Base-by-base conservation (phyloP, 306 rosid genomes). In the Abrus precatorius region DNA sequence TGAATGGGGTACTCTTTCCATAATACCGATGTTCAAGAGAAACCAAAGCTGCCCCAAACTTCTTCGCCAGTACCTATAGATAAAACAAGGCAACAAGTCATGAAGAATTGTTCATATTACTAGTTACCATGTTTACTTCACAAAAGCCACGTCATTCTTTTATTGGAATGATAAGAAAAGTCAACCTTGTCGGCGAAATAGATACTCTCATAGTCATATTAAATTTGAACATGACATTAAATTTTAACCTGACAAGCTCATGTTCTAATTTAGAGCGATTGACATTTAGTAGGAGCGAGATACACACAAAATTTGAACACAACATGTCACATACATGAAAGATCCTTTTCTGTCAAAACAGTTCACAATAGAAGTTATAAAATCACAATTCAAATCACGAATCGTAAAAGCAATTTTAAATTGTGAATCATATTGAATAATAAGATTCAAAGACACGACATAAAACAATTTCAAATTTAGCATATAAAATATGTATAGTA, bases 11-110 rank as follows among this genome's bases (percentile, higher is more conserved):
- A 71, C 97, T 95, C 80, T 85, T 82, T 69, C 99, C 99, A 53
- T 95, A 95, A 84, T 93, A 95, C 13, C 97, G 95, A 88, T 95
- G 99, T 91, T 95, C 99, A 13, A 90, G 95, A 78, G 97, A 79
- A 84, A 95, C 97, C 69, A 95, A 76, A 30, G 99, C 99, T 28
- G 99, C 99, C 66, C 94, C 97, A 56, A 95, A 95, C 83, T 92
- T 92, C 92, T 95, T 90, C 36, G 97, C 97, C 83, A 95, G 84
- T 77, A 95, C 95, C 98, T 95, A 64, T 27, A 73, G 49, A 65
- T 60, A 48, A 72, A 69, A 72, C 59, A 87, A 74, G 44, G 45
- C 69, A 69, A 72, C 59, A 87, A 74, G 44, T 45, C 72, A 72
- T 29, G 32, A 6, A 64, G 6, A 49, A 65, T 69, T 72, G 59